Conservation (phyloP, 805 yeast species). For the Ogataea henricii region DNA sequence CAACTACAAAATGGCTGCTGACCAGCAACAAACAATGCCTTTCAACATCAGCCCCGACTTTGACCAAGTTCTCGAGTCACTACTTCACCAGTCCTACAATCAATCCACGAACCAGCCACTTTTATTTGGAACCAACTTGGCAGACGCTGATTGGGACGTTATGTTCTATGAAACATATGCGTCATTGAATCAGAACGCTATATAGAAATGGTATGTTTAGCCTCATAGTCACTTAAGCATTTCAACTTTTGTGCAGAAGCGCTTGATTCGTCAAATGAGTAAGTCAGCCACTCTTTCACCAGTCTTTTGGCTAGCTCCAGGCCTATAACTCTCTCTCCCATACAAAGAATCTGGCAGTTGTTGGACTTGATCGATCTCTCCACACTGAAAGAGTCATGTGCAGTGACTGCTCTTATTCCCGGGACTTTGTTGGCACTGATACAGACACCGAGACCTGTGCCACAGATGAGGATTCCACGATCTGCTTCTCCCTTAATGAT, state of each 20-base stretch:
- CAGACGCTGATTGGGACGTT: conserved; percentile 18
- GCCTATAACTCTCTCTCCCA: conserved; percentile 51
- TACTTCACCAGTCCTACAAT: conserved; percentile 5
- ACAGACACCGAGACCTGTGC: conserved; percentile 53
- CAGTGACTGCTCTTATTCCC: conserved; percentile 51
- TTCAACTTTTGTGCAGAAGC: conserved; percentile 45
- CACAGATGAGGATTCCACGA: conserved; percentile 48
- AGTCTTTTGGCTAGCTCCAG: conserved; percentile 45
- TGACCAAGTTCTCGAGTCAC: conserved; percentile 13
- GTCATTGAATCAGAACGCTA: conserved; percentile 9
- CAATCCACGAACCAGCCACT: conserved; percentile 7
- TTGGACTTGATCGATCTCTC: conserved; percentile 47
- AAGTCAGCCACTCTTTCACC: conserved; percentile 46
- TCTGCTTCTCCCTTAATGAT: conserved; percentile 44
- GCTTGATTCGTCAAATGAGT: conserved; percentile 40
- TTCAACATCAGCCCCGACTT: conserved; percentile 11
- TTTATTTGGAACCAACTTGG: conserved; percentile 11
- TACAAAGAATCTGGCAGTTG: conserved; percentile 47
- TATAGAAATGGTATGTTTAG: conserved; percentile 5
- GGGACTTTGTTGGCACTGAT: conserved; percentile 48
- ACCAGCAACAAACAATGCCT: neutral
- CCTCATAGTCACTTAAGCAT: conserved; percentile 21
- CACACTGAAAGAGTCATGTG: conserved; percentile 49
- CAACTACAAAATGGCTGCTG: neutral
- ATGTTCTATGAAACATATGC: conserved; percentile 14